Base-by-base conservation (phyloP, 495 filamentous ascomycete species). In the Bacidia rubella region DNA sequence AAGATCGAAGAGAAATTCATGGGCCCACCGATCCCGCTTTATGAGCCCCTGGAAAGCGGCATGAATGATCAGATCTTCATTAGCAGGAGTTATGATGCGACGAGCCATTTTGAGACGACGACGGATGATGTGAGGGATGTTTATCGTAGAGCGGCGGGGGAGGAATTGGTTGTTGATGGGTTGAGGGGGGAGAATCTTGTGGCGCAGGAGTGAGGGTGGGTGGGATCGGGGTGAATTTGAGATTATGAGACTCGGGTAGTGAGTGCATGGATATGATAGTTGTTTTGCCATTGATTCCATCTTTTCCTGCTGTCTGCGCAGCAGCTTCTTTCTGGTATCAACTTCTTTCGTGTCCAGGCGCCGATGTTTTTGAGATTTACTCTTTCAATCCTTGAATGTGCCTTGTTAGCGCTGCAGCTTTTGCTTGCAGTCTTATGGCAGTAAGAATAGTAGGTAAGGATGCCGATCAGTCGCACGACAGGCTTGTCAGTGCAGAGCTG, bases 1-100 rank as follows among this genome's bases (percentile, higher is more conserved):
- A 78, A 77, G 57, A 92, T 95, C 56, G 89, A 97, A 69, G 93
- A 97, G 76, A 92, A 89, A 69, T 97, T 96, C 72, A 88, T 95
- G 86, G 85, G 86, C 42, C 71, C 86, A 11, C 82, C 90, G 7
- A 93, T 95, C 56, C 88, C 90, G 5, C 73, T 99, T 41, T 97
- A 95, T 65, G 89, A 95, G 71, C 92, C 92, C 32, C 63, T 93
- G 48, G 86, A 87, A 65, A 82, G 84, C 62, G 93, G 93, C 52
- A 75, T 74, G 51, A 85, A 83, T 56, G 88, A 95, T 70, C 86
- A 87, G 66, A 85, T 99, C 67, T 99, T 88, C 73, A 90, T 99
- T 63, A 94, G 88, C 60, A 94, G 90, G 77, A 95, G 88, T 73
- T 99, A 99, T 67, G 92, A 99, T 64, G 83, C 92, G 27, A 93